Evolutionary conservation across 2,329 filamentous ascomycete species (phyloP).

Genomic region (Magnaporthales sp.): DNA sequence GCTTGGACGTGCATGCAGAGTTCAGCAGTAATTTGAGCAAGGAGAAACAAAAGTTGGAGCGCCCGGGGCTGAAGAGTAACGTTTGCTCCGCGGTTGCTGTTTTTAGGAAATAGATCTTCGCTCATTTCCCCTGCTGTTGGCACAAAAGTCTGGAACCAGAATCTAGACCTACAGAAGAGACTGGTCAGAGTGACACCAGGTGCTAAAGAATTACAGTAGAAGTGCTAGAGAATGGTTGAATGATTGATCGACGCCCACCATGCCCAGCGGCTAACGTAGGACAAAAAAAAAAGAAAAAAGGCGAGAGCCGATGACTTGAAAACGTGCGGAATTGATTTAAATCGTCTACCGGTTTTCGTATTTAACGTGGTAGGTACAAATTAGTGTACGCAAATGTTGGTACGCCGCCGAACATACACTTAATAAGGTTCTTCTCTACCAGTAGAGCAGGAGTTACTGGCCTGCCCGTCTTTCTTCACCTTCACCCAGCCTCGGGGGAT

Average conservation of each 20-base stretch:
- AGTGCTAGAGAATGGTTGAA: background rate
- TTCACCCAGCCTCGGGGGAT: background rate
- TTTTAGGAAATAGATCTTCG: background rate
- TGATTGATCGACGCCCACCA: background rate
- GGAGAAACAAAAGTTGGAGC: background rate
- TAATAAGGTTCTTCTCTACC: background rate
- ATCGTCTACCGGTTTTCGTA: background rate
- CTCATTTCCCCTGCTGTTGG: background rate
- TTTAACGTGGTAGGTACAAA: background rate
- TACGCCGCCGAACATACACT: background rate
- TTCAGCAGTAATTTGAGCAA: background rate
- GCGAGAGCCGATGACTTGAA: no score
- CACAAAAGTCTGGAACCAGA: background rate
- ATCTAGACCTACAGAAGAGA: background rate
- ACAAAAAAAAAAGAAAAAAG: no score
- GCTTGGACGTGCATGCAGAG: background rate
- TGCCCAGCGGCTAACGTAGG: background rate
- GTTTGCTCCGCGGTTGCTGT: background rate
- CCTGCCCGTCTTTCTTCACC: background rate
- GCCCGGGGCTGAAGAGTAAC: background rate
- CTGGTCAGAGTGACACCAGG: background rate
- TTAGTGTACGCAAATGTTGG: background rate
- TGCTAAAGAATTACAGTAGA: background rate
- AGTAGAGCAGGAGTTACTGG: background rate
- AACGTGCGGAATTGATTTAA: background rate